Evolutionary conservation across 2,329 filamentous ascomycete genomes (phyloP).

Genomic region (Huntiella bhutanensis): DNA sequence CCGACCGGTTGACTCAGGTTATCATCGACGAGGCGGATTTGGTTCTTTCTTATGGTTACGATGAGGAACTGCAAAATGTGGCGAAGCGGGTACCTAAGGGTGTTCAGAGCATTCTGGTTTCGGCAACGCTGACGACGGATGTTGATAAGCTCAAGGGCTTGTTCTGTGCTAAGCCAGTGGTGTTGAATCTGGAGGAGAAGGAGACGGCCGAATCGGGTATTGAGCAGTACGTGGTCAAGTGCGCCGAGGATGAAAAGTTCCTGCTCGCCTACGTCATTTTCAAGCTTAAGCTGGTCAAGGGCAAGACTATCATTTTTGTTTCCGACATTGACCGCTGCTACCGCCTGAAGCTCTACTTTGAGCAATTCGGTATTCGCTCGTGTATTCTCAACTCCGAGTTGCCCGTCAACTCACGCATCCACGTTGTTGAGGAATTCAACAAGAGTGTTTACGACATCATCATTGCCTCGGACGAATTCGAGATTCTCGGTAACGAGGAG

Average conservation of each 20-base stretch:
- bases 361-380: constrained; percentile 89
- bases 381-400: constrained; percentile 89
- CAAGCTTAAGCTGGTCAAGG: constrained; percentile 69
- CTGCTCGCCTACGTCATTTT: constrained; percentile 43
- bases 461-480: constrained; percentile 84
- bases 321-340: constrained; percentile 78
- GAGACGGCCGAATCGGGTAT: constrained; percentile 60
- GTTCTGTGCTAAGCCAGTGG: constrained; percentile 63
- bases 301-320: constrained; percentile 59
- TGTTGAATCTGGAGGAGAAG: constrained; percentile 61
- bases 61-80: constrained; percentile 70
- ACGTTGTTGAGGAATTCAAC: constrained; percentile 96
- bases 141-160: constrained; percentile 69
- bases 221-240: constrained; percentile 74
- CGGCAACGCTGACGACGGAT: constrained; percentile 75
- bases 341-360: constrained; percentile 80
- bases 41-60: constrained; percentile 83
- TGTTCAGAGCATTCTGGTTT: constrained; percentile 83
- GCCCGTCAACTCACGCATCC: constrained; percentile 78
- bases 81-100: constrained; percentile 62
- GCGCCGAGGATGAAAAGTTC: constrained; percentile 95
- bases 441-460: constrained; percentile 94
- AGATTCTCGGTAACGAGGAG: constrained; percentile 53
- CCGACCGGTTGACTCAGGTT: constrained; percentile 54
- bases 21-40: constrained; percentile 91